Percentiles rank a stretch among this genome's conserved stretches.
phyloP scores from a whole-genome alignment of 2,329 filamentous ascomycete genomes.

The Dactylonectria estremocensis region DNA sequence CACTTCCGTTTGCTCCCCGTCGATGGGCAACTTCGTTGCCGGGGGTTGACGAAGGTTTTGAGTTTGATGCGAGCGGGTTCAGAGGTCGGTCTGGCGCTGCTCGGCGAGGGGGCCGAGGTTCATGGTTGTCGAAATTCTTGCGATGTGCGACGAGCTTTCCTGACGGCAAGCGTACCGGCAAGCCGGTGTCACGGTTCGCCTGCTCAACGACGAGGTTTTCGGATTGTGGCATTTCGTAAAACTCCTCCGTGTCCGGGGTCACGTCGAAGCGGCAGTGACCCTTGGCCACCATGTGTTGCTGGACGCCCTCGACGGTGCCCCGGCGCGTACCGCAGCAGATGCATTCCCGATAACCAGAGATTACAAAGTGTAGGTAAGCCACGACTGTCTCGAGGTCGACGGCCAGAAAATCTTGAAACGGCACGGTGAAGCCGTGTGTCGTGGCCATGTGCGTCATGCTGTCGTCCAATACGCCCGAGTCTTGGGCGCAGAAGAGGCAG shows the following conservation, averaged over 20 bases:
- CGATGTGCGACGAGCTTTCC: constrained; percentile 24
- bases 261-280: constrained; percentile 64
- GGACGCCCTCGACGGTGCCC: constrained; percentile 60
- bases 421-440: constrained; percentile 63
- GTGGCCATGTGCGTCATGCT: constrained; percentile 66
- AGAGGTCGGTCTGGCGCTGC: constrained; percentile 8
- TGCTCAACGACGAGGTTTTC: background rate
- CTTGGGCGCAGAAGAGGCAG: constrained; percentile 61
- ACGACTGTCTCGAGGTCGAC: constrained; percentile 64
- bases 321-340: constrained; percentile 64
- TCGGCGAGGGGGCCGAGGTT: constrained; percentile 24
- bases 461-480: constrained; percentile 50
- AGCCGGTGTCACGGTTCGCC: constrained; percentile 2
- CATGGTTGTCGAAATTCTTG: constrained; percentile 21
- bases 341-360: constrained; percentile 66
- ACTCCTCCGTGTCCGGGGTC: constrained; percentile 57
- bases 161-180: constrained; percentile 20
- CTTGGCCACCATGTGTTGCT: constrained; percentile 67
- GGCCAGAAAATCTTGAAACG: constrained; percentile 55
- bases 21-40: constrained; percentile 16
- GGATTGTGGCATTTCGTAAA: constrained; percentile 54
- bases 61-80: background rate
- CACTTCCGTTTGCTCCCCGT: constrained; percentile 9
- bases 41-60: background rate
- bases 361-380: constrained; percentile 63